Conservation (phyloP, 2,329 filamentous ascomycete genomes). For the Apiospora hydei region DNA sequence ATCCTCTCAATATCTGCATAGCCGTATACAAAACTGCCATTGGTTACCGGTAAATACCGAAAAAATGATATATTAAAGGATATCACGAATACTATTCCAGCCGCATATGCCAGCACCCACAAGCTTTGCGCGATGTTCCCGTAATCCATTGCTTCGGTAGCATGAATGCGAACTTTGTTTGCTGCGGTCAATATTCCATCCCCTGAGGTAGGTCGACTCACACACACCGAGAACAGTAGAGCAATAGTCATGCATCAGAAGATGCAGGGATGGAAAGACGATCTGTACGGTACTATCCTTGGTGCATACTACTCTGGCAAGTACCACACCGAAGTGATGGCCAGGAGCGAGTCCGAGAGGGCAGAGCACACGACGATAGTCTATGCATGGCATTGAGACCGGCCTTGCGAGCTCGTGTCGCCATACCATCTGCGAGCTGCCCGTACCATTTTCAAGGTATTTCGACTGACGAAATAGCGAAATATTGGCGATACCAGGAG, state of each 20-base stretch:
- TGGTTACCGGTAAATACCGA: background rate
- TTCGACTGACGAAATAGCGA: background rate
- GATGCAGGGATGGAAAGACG: background rate
- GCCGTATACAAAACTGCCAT: too few relatives aligned
- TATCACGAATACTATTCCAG: background rate
- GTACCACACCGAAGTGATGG: background rate
- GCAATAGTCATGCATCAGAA: background rate
- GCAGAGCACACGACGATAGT: background rate
- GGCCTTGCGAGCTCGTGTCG: background rate
- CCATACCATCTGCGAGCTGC: background rate
- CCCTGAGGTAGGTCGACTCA: background rate
- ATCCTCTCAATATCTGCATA: background rate
- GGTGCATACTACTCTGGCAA: background rate
- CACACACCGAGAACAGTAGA: background rate
- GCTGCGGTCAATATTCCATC: background rate
- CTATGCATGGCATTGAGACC: background rate
- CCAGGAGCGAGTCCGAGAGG: background rate
- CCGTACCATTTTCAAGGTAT: background rate
- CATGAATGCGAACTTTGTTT: background rate
- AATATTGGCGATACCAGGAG: background rate
- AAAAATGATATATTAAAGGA: background rate
- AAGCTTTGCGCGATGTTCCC: background rate
- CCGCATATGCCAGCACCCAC: too few relatives aligned
- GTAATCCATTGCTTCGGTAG: background rate
- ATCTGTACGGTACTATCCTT: too few relatives aligned